Evolutionary conservation across 1,284 basidiomycete genomes (phyloP).

Genomic region (Vanrija humicola): DNA sequence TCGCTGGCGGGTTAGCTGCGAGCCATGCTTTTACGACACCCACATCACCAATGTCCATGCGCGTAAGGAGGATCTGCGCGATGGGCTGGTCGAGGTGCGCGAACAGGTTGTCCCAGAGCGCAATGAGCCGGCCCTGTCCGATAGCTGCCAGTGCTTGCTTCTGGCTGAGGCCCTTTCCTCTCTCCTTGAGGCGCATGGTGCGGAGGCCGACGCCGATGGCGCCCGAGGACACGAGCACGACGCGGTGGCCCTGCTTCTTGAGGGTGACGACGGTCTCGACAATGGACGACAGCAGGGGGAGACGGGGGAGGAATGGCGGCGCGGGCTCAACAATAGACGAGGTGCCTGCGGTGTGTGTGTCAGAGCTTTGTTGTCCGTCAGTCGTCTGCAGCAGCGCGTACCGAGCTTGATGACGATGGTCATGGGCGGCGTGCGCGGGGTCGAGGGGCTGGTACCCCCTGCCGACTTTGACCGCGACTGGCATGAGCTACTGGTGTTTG

Average conservation of each 20-base stretch:
- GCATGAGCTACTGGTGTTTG: too few relatives aligned
- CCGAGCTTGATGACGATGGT: slow-evolving; percentile 86
- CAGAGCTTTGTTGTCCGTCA: background rate
- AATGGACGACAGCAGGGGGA: slow-evolving; percentile 84
- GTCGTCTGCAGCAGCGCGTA: slow-evolving; percentile 41
- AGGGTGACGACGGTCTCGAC: slow-evolving; percentile 86
- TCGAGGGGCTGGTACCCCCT: background rate
- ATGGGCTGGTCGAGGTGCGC: slow-evolving; percentile 89
- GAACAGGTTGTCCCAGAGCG: slow-evolving; percentile 95
- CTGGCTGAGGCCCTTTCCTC: slow-evolving; percentile 78
- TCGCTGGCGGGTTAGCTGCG: slow-evolving; percentile 55
- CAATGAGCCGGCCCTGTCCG: slow-evolving; percentile 92
- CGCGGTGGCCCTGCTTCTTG: slow-evolving; percentile 77
- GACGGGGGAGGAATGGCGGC: slow-evolving; percentile 75
- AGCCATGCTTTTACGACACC: slow-evolving; percentile 37
- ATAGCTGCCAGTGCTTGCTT: slow-evolving; percentile 97
- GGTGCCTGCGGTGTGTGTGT: slow-evolving; percentile 59
- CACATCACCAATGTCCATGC: slow-evolving; percentile 95
- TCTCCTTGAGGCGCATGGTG: slow-evolving; percentile 76
- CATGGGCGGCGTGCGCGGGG: slow-evolving; percentile 11
- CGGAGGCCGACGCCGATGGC: slow-evolving; percentile 93
- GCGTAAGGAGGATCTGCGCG: slow-evolving; percentile 88
- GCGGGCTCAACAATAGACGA: slow-evolving; percentile 90
- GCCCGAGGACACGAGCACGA: slow-evolving; percentile 92
- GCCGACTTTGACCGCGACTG: too few relatives aligned